Base-by-base conservation (phyloP, 441 rosid genomes). In the Hypseocharis bilobata region DNA sequence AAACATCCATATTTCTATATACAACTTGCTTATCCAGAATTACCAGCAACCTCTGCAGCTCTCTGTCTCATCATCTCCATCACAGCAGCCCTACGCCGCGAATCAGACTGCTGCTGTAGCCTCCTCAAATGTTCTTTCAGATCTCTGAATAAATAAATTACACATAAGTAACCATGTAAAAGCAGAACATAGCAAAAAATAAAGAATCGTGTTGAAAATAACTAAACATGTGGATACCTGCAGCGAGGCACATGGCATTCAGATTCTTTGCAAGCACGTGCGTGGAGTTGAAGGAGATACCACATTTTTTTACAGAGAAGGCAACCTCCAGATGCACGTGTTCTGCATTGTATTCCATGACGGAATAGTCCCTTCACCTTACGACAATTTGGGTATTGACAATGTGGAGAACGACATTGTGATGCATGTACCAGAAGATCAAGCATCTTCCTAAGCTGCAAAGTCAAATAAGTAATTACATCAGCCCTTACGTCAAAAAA, bases 51-150 rank as follows among this genome's bases (percentile, higher is more conserved):
- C 78, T 94, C 98, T n/a, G 98, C 96, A 67, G 98, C 98, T 80
- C 99, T 84, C 76, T 94, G 98, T 74, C 99, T 89, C 99, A 94
- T 91, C 99, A 94, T 94, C 84, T 94, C 98, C 96, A 88, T 94
- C 69, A 94, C 99, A 67, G 99, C 99, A 67, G 98, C 98, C 80
- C 99, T 86, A 4, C 99, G 85, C 56, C 99, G 80, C 40, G 99
- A 89, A 81, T 94, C 99, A 49, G 99, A 89, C 79, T 94, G 99
- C 79, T 94, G 99, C 77, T 91, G 98, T 65, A 88, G 79, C 79
- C 98, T 86, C 81, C 98, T 87, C 74, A 88, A 64, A 84, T 89
- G 98, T 69, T 89, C 99, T 79, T 86, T 87, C 52, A 94, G 80
- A 79, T 94, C 99, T 77, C 99, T 94, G 92, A 25, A 76, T 40